Conservation (phyloP, 2,329 filamentous ascomycete genomes). For the Iodosphaeria phyllophila region DNA sequence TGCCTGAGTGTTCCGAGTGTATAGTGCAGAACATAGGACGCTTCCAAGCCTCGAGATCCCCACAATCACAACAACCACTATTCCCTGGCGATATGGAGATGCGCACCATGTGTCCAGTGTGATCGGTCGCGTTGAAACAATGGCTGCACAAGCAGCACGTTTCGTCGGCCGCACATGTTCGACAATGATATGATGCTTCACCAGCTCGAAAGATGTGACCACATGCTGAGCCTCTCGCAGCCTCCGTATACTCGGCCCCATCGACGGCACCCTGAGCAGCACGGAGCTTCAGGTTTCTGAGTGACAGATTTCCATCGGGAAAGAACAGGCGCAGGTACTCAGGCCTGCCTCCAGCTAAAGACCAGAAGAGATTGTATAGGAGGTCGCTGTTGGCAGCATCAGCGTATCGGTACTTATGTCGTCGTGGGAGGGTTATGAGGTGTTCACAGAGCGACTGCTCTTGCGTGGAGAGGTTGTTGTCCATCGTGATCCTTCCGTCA, state of each 20-base stretch:
- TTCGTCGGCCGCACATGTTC: slow-evolving; percentile 85
- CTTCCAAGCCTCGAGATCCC: slow-evolving; percentile 87
- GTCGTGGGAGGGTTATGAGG: slow-evolving; percentile 57
- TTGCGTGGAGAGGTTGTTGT: slow-evolving; percentile 38
- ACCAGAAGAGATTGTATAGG: slow-evolving; percentile 67
- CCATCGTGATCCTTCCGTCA: neutral
- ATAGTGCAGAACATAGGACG: slow-evolving; percentile 81
- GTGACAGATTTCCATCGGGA: slow-evolving; percentile 47
- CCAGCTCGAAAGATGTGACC: slow-evolving; percentile 94
- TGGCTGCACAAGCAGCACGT: slow-evolving; percentile 88
- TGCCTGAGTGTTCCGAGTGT: slow-evolving; percentile 48
- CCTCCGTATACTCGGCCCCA: slow-evolving; percentile 85
- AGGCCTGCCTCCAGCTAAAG: slow-evolving; percentile 55
- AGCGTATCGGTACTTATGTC: slow-evolving; percentile 59
- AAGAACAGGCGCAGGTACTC: slow-evolving; percentile 70
- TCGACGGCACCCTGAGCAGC: slow-evolving; percentile 84
- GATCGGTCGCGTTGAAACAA: slow-evolving; percentile 91
- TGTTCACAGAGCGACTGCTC: slow-evolving; percentile 74
- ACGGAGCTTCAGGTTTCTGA: slow-evolving; percentile 55
- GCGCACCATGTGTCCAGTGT: slow-evolving; percentile 80
- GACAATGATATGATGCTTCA: slow-evolving; percentile 86
- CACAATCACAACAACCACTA: slow-evolving; percentile 93
- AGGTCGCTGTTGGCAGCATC: slow-evolving; percentile 53
- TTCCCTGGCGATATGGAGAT: slow-evolving; percentile 80
- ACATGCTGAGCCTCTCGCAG: slow-evolving; percentile 80